Percentiles rank a stretch among this genome's conserved stretches.
These are phyloP conservation scores for Auriscalpium orientale DNA, from an alignment of 768 basidiomycete genomes.

Conservation along the genomic window DNA sequence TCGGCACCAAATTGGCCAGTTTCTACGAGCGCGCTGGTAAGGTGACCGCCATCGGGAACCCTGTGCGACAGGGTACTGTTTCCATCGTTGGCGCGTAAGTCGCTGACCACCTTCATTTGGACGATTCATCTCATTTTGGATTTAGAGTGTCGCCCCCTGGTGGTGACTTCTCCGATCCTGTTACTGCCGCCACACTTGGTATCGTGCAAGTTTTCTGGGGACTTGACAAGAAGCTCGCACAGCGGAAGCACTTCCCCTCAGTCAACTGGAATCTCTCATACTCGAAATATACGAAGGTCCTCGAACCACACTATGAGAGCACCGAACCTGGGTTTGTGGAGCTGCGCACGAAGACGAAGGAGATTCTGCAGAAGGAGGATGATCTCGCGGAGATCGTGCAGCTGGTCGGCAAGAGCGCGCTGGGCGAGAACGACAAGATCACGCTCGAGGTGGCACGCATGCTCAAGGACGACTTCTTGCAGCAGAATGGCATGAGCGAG, in stretches of 20 bases:
- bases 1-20: conserved; percentile 88
- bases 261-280: conserved; percentile 99
- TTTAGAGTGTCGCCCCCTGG: conserved; percentile 93
- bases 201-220: conserved; percentile 99
- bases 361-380: conserved; percentile 97
- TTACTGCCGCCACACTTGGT: conserved; percentile 93
- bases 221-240: conserved; percentile 97
- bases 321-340: conserved; percentile 94
- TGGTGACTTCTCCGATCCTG: conserved; percentile 98
- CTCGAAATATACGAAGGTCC: conserved; percentile 94
- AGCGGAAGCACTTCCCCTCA: conserved; percentile 99
- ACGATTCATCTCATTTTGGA: conserved; percentile 4
- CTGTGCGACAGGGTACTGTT: conserved; percentile 82
- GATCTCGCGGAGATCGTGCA: conserved; percentile 99
- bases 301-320: conserved; percentile 87
- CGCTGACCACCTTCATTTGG: not conserved
- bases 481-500: conserved; percentile 98
- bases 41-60: conserved; percentile 86
- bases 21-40: conserved; percentile 99
- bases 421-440: conserved; percentile 97
- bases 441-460: conserved; percentile 95
- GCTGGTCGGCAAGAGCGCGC: conserved; percentile 96
- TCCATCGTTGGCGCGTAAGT: conserved; percentile 99
- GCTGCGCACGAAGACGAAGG: conserved; percentile 85
- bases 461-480: conserved; percentile 95